These are phyloP conservation scores for Paraglomus occultum DNA, from an alignment of 192 early-diverging fungal genomes.

Conservation along the genomic window DNA sequence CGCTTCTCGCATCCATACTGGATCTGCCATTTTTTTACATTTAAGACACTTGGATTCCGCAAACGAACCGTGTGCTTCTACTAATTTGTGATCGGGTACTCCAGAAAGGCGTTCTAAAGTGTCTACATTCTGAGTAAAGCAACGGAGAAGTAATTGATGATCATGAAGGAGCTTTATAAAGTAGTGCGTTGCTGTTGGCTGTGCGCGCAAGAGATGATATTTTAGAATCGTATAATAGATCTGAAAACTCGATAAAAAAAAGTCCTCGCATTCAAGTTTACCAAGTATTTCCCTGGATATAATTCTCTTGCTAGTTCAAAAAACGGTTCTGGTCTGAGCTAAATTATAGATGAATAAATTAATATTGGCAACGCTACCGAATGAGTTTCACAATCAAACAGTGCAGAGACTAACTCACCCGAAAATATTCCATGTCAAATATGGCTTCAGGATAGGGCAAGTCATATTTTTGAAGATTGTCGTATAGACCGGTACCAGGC, in stretches of 20 bases:
- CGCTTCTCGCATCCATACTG: conserved; percentile 40
- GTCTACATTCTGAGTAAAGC: conserved; percentile 98
- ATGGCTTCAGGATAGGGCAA: conserved; percentile 94
- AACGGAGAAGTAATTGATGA: conserved; percentile 69
- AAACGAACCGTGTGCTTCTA: conserved; percentile 97
- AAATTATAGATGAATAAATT: conserved; percentile 23
- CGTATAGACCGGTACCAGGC: conserved; percentile 89
- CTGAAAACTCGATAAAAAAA: no score
- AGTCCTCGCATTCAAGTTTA: conserved; percentile 24
- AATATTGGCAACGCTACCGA: not conserved
- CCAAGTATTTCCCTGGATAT: conserved; percentile 72
- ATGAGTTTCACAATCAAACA: conserved; percentile 10
- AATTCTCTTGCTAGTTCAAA: conserved; percentile 88
- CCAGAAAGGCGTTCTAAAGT: conserved; percentile 87
- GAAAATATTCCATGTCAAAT: conserved; percentile 91
- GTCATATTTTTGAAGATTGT: conserved; percentile 84
- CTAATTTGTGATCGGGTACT: conserved; percentile 61
- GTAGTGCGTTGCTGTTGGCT: conserved; percentile 86
- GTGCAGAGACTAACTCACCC: conserved; percentile 31
- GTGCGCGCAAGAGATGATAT: conserved; percentile 6
- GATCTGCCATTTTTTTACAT: conserved; percentile 49
- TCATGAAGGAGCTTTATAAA: conserved; percentile 77
- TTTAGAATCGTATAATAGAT: conserved; percentile 5
- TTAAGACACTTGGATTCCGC: conserved; percentile 73
- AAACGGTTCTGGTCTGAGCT: conserved; percentile 83